These are phyloP conservation scores for Ophiocordyceps australis DNA, from an alignment of 2,329 filamentous ascomycete species.

Conservation along the genomic window DNA sequence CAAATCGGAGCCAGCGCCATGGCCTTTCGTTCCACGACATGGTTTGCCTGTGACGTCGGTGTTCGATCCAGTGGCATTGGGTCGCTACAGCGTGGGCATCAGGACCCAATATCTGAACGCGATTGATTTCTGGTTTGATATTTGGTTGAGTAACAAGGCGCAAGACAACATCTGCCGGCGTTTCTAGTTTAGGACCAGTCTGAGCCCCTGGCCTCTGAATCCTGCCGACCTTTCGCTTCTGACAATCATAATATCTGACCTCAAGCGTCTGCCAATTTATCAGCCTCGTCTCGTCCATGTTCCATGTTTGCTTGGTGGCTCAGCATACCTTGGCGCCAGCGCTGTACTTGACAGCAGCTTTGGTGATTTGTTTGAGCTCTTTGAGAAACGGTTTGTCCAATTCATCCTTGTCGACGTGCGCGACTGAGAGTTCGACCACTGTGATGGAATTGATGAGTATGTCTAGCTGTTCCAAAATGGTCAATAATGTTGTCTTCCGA, in stretches of 20 bases:
- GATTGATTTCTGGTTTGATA: too few relatives aligned
- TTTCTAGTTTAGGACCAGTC: too few relatives aligned
- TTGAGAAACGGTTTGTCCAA: conserved; percentile 8
- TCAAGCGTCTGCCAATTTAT: too few relatives aligned
- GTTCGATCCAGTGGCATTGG: too few relatives aligned
- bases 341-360: conserved; percentile 9
- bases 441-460: conserved; percentile 9
- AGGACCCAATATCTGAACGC: too few relatives aligned
- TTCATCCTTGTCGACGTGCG: conserved; percentile 4
- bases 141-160: too few relatives aligned
- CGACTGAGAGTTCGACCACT: conserved; percentile 9
- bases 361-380: conserved; percentile 14
- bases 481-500: conserved; percentile 10
- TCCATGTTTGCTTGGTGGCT: too few relatives aligned
- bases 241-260: too few relatives aligned
- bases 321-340: conserved; percentile 7
- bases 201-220: too few relatives aligned
- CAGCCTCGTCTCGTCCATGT: too few relatives aligned
- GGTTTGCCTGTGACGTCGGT: conserved; percentile 12
- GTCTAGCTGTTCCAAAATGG: conserved; percentile 17
- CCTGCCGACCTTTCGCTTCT: too few relatives aligned
- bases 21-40: conserved; percentile 17
- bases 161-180: conserved; percentile 22
- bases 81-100: too few relatives aligned
- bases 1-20: conserved; percentile 11